These are phyloP conservation scores for Ceratocystis albifundus DNA, from an alignment of 2,329 filamentous ascomycete genomes.

Conservation along the genomic window DNA sequence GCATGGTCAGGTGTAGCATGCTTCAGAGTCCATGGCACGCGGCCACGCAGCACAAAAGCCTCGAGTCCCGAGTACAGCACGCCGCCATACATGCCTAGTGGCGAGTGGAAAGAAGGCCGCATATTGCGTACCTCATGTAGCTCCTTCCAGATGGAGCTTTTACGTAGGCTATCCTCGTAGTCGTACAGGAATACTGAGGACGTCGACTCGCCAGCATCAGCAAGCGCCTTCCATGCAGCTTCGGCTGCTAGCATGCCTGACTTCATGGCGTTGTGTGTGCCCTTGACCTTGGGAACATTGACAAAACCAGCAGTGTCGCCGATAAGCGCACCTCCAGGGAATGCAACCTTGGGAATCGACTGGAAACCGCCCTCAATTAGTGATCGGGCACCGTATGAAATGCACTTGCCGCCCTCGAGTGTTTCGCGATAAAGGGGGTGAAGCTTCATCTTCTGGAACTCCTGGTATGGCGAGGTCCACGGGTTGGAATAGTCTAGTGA, in stretches of 20 bases:
- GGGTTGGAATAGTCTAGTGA: slow-evolving; percentile 94
- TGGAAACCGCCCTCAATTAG: slow-evolving; percentile 94
- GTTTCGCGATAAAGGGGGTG: slow-evolving; percentile 80
- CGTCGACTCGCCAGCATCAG: slow-evolving; percentile 37
- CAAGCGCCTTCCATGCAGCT: slow-evolving; percentile 69
- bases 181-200: slow-evolving; percentile 83
- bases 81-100: slow-evolving; percentile 79
- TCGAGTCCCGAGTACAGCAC: slow-evolving; percentile 88
- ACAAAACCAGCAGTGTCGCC: slow-evolving; percentile 94
- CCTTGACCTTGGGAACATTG: slow-evolving; percentile 97
- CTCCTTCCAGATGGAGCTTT: slow-evolving; percentile 85
- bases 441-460: slow-evolving; percentile 98
- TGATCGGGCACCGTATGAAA: slow-evolving; percentile 87
- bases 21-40: slow-evolving; percentile 81
- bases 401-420: slow-evolving; percentile 93
- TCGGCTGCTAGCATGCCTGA: slow-evolving; percentile 94
- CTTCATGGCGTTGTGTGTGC: slow-evolving; percentile 95
- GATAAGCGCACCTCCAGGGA: slow-evolving; percentile 89
- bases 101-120: slow-evolving; percentile 83
- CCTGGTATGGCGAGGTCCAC: slow-evolving; percentile 86
- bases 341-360: slow-evolving; percentile 92
- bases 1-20: slow-evolving; percentile 68
- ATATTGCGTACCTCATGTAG: slow-evolving; percentile 94
- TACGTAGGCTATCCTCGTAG: slow-evolving; percentile 80
- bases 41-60: slow-evolving; percentile 75